These are phyloP conservation scores for Polysphondylium violaceum DNA, from an alignment of 78 protist species.

Conservation along the genomic window DNA sequence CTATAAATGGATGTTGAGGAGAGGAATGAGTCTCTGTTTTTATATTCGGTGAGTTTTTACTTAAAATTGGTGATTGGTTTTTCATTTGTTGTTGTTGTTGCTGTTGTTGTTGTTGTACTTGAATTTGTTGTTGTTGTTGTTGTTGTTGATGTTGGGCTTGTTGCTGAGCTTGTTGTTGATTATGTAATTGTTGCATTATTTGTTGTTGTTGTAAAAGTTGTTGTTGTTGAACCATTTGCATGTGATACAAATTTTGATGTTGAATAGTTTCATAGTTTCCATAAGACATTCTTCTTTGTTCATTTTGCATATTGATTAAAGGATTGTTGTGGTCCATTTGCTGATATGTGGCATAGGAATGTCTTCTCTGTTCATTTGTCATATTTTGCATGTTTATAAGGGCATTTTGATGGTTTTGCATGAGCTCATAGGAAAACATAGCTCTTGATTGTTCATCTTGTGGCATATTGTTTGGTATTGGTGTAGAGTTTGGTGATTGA, in stretches of 20 bases:
- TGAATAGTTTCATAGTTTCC: conserved; percentile 10
- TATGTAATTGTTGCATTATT: conserved; percentile 18
- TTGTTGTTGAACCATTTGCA: conserved; percentile 25
- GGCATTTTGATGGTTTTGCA: conserved; percentile 13
- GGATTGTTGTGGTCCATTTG: not conserved
- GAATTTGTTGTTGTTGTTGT: not conserved
- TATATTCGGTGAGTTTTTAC: not conserved
- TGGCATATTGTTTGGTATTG: not conserved
- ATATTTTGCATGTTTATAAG: conserved; percentile 16
- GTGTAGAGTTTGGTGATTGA: conserved; percentile 15
- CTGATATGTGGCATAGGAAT: conserved; percentile 11
- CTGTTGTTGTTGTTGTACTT: conserved; percentile 9
- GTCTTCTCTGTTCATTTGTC: conserved; percentile 30
- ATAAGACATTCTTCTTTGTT: conserved; percentile 57
- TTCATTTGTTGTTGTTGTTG: conserved; percentile 4
- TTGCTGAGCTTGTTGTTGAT: not conserved
- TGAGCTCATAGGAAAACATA: no score
- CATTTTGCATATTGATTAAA: conserved; percentile 7
- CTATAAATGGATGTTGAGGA: conserved; percentile 16
- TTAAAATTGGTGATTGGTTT: not conserved
- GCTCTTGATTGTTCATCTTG: not conserved
- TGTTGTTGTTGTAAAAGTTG: conserved; percentile 11
- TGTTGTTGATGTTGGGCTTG: conserved; percentile 14
- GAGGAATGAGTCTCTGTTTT: not conserved
- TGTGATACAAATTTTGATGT: not conserved